These are phyloP conservation scores for Beta lomatogona DNA, from an alignment of 179 eudicot genomes.

Conservation along the genomic window DNA sequence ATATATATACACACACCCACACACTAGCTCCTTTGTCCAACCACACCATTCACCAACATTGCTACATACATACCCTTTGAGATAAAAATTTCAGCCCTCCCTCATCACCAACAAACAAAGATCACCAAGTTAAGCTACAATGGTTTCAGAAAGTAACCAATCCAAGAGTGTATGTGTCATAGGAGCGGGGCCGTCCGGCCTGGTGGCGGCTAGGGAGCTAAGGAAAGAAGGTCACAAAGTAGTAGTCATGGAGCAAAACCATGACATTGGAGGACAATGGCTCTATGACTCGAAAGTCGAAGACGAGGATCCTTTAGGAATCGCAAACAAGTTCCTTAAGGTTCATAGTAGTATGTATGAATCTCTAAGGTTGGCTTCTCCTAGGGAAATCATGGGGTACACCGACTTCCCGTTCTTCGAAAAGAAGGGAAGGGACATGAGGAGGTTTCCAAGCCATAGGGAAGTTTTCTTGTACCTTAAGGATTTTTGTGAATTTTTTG, in stretches of 20 bases:
- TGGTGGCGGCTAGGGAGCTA: conserved; percentile 77
- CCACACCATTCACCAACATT: conserved; percentile 7
- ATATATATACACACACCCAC: not conserved
- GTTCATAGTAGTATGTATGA: conserved; percentile 78
- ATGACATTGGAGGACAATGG: conserved; percentile 90
- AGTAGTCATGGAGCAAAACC: conserved; percentile 72
- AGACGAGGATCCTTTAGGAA: conserved; percentile 65
- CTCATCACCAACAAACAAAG: not conserved
- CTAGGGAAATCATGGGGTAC: conserved; percentile 79
- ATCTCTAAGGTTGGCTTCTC: conserved; percentile 61
- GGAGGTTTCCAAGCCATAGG: conserved; percentile 77
- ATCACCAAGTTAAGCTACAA: conserved; percentile 19
- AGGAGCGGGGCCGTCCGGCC: conserved; percentile 78
- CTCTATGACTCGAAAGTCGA: conserved; percentile 58
- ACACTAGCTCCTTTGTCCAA: not conserved
- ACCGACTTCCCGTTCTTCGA: conserved; percentile 70
- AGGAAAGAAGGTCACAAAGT: conserved; percentile 70
- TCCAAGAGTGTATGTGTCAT: conserved; percentile 65
- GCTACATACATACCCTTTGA: not conserved
- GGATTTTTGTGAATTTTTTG: conserved; percentile 71
- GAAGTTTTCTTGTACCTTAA: conserved; percentile 57
- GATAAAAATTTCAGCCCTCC: not conserved
- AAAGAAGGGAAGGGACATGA: conserved; percentile 68
- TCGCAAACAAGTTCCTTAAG: conserved; percentile 27
- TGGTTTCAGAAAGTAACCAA: conserved; percentile 42